A percentile compares a stretch with the other conserved stretches of the same genome.
Evolutionary conservation across 495 filamentous ascomycete species (phyloP).

Genomic region (Cetradonia linearis): DNA sequence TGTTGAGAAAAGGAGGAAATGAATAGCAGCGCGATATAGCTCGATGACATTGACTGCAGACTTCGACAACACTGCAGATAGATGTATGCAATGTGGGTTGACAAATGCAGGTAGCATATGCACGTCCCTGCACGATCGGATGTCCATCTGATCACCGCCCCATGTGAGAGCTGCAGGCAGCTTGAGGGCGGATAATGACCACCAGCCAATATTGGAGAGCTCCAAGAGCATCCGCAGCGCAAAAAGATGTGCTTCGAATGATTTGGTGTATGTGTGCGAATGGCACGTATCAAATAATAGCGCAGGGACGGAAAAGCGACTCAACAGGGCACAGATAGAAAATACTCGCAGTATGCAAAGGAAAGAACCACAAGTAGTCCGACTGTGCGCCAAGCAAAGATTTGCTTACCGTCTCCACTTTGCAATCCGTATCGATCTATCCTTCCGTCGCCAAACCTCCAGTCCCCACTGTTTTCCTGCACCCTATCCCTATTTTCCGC

Average conservation of each 20-base stretch:
- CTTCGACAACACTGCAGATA: not conserved
- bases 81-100: not conserved
- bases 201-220: not conserved
- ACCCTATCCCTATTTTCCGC: constrained; percentile 10
- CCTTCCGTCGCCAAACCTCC: constrained; percentile 10
- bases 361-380: not conserved
- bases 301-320: no score
- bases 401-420: constrained; percentile 8
- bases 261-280: not conserved
- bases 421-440: constrained; percentile 12
- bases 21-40: not conserved
- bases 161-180: not conserved
- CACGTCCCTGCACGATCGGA: not conserved
- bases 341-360: not conserved
- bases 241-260: not conserved
- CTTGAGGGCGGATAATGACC: not conserved
- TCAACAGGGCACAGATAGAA: not conserved
- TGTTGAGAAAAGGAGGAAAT: not conserved
- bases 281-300: not conserved
- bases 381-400: not conserved
- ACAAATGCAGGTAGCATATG: not conserved
- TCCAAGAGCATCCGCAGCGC: not conserved
- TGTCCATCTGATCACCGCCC: not conserved
- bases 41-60: not conserved
- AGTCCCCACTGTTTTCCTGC: constrained; percentile 5